Base-by-base conservation (phyloP, 225 moss, liverwort and hornwort species). In the Takakia lepidozioides region DNA sequence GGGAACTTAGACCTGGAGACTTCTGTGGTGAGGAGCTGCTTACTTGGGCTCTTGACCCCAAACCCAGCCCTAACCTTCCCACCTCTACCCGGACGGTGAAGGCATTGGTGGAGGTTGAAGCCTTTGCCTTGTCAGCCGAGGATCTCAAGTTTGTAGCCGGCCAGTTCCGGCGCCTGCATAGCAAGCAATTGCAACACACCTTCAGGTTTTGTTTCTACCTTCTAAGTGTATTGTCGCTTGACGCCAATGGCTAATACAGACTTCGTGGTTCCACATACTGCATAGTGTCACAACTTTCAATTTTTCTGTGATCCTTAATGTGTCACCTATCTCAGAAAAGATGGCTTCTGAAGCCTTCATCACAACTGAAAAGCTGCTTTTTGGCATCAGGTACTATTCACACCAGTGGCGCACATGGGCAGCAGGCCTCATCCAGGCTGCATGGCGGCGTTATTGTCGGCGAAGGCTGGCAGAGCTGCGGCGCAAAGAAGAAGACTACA, bases 401-500 rank as follows among this genome's bases (percentile, higher is more conserved):
- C 93, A 93, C 63, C 88, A 89, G 60, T 93, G 93, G 93, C 69
- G 93, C 35, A 77, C 86, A 11, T 93, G 93, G 93, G 93, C 78
- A 16, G 79, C 89, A 4, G 89, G 89, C 44, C 84, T 93, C 26
- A 73, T 93, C 51, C 93, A 93, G 56, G 84, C 76, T 17, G 74
- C 89, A 3, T 93, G 93, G 93, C 81, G 89, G 28, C 64, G 89
- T 40, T 75, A 81, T 59, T 73, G 74, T 37, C 70, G 72, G n/a
- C 81, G 86, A 19, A 81, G 57, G 49, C 48, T 80, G 18, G 61
- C 60, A 5, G 80, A 86, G 43, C 56, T 80, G 44, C 78, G 83
- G 10, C 81, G 81, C 59, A 60, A 71, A 43, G 71, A 83, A 27
- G 63, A 75, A 42, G 68, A 69, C 8, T 67, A 62, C 0, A 36